These are phyloP conservation scores for Blastomyces silverae DNA, from an alignment of 2,329 filamentous ascomycete species.

Conservation along the genomic window DNA sequence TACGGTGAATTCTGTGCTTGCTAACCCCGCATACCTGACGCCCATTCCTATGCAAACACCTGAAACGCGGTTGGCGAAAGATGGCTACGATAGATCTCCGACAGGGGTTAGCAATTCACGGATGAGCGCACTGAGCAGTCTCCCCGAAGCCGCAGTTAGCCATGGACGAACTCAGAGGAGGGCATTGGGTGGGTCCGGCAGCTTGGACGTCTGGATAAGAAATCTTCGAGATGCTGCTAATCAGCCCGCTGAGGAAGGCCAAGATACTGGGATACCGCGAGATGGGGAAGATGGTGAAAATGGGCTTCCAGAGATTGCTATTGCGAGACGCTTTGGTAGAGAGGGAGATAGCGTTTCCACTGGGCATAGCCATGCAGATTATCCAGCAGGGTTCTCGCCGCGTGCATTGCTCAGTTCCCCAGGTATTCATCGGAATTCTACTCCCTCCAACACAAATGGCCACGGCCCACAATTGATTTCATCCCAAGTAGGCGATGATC, in stretches of 20 bases:
- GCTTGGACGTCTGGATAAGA: slow-evolving; percentile 9
- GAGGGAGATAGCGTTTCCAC: not conserved
- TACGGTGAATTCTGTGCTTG: not conserved
- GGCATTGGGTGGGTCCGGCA: not conserved
- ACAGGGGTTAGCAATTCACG: not conserved
- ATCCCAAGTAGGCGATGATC: not conserved
- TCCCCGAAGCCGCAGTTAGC: not conserved
- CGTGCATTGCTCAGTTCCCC: not conserved
- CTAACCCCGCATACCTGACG: not conserved
- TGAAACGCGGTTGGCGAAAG: not conserved
- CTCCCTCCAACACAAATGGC: not conserved
- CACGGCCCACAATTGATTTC: not conserved
- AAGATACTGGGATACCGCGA: not conserved
- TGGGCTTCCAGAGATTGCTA: not conserved
- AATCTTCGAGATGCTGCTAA: not conserved
- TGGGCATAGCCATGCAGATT: not conserved
- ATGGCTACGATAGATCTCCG: not conserved
- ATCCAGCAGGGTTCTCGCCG: not conserved
- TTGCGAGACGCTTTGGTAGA: slow-evolving; percentile 4
- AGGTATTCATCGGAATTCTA: not conserved
- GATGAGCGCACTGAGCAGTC: not conserved
- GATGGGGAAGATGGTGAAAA: not conserved
- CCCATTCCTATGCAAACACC: not conserved
- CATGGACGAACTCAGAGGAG: not conserved
- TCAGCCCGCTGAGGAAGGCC: not conserved